Evolutionary conservation across 805 yeast species (phyloP), one percentile per base, ranked within the genome.

Genomic region (Saturnispora silvae): DNA sequence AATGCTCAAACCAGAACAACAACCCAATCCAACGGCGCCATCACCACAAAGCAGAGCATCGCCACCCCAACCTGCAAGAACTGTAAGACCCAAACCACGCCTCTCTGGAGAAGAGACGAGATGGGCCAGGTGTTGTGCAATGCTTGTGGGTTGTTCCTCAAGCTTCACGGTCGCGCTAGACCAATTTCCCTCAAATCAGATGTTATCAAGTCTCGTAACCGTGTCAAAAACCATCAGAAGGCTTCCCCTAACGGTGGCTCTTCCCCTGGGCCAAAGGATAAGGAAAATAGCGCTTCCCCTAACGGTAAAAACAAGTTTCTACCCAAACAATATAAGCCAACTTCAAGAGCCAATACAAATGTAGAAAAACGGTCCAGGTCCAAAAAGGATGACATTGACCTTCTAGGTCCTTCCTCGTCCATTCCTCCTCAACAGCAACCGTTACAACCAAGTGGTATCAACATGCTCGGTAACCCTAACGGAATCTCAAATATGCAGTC

Each of bases 61-160:
- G 57, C 77, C 11, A 64, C 74, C 24, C 84, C 94, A 4, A 69
- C 79, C 17, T 87, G 97, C 57, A 83, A 81, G 48, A 87, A 87
- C 58, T 87, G 97, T 62, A 72, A 79, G 51, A 87, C 97, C 2
- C 81, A 85, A 41, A 87, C 92, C 2, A 87, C 97, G 2, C 96
- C 97, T 1, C 64, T 87, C 20, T 87, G 96, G 96, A 71, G 96
- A 59, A 68, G 96, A 45, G 96, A 87, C 59, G 96, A 86, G 51
- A 74, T 82, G 9, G 94, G 94, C 13, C 80, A 78, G 49, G 94
- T 87, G 24, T 67, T 87, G 33, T 87, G 97, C 58, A 87, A 87
- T 61, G 97, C 97, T 8, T 85, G 96, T 63, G 96, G 96, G 0
- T 64, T 85, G 34, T 85, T 85, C 51, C 61, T 86, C 42, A 87